A percentile compares a stretch with the other conserved stretches of the same genome.
Conservation (phyloP, 2,329 filamentous ascomycete species). For the Alternaria rosae region DNA sequence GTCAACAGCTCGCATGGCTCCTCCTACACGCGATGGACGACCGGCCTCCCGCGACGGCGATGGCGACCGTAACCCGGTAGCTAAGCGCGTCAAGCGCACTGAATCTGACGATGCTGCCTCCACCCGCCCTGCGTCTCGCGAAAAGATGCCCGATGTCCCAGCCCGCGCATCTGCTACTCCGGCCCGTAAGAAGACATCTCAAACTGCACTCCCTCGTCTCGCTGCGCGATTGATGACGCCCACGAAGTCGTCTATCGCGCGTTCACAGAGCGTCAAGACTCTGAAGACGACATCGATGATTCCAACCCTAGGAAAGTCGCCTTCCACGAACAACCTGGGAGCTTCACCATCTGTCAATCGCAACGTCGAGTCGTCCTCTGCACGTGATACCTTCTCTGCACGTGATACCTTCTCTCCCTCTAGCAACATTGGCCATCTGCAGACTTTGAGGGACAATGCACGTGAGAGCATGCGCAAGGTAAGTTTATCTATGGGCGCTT, state of each 20-base stretch:
- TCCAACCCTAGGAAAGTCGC: conserved; percentile 61
- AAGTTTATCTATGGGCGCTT: not conserved
- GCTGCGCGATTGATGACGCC: conserved; percentile 71
- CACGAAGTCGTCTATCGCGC: conserved; percentile 76
- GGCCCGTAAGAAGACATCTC: conserved; percentile 39
- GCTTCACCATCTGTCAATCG: conserved; percentile 62
- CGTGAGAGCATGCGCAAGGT: conserved; percentile 45
- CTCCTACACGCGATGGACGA: conserved; percentile 35
- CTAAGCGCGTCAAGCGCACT: conserved; percentile 76
- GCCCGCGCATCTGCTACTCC: conserved; percentile 27
- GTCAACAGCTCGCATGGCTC: conserved; percentile 38
- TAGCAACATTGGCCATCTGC: conserved; percentile 29
- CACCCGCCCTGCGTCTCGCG: conserved; percentile 64
- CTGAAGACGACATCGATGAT: conserved; percentile 59
- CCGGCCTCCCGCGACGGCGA: conserved; percentile 37
- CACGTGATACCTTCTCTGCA: conserved; percentile 58
- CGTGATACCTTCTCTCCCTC: conserved; percentile 56
- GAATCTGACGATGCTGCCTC: conserved; percentile 74
- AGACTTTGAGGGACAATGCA: conserved; percentile 49
- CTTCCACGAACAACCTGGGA: conserved; percentile 59
- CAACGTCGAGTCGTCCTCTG: conserved; percentile 55
- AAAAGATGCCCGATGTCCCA: conserved; percentile 19
- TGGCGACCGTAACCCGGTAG: conserved; percentile 51
- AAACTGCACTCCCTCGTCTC: conserved; percentile 58
- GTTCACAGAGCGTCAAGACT: conserved; percentile 62